Base-by-base conservation (phyloP, 805 yeast species). In the Starmerella roubikii region DNA sequence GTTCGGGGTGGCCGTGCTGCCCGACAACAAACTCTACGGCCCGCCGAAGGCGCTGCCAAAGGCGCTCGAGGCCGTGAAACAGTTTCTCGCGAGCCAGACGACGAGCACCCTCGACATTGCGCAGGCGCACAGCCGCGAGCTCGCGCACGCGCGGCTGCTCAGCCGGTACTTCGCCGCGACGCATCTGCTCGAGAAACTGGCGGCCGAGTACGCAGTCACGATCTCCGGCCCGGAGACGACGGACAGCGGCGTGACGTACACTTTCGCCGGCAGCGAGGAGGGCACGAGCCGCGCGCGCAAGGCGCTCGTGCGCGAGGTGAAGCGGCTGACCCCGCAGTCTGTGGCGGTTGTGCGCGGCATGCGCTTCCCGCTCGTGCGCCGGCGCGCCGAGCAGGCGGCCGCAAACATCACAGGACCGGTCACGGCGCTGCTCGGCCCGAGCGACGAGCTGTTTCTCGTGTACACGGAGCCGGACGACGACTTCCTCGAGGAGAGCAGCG, bases 71-170 rank as follows among this genome's bases (percentile, higher is more conserved):
- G 62, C 60, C 42, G 82, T 88, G 13, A 71, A 76, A 57, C 56
- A 66, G 35, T 65, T 73, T 30, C 71, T 91, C 25, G 64, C 74
- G 34, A 67, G 71, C 39, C 74, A 68, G 54, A 64, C 68, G 40
- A 72, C 77, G 30, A 84, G 76, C 47, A 61, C 74, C 26, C 67
- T 91, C 54, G 94, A 85, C 52, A 76, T 91, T 58, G 75, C 93
- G 10, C 78, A 72, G 59, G 94, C 97, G 23, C 96, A 91, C 57
- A 81, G 84, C 53, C 82, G 80, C 47, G 73, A 82, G 54, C 54
- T 72, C 38, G 57, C 64, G 15, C 97, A 91, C 53, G 95, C 94
- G 9, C 72, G 73, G 45, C 69, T 75, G 30, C 66, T 91, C 41
- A 78, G 84, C 31, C 67, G 78, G 11, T 81, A 67, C 56, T 77